Evolutionary conservation across 2,329 filamentous ascomycete species (phyloP).

Genomic region (Beauveria varroae): DNA sequence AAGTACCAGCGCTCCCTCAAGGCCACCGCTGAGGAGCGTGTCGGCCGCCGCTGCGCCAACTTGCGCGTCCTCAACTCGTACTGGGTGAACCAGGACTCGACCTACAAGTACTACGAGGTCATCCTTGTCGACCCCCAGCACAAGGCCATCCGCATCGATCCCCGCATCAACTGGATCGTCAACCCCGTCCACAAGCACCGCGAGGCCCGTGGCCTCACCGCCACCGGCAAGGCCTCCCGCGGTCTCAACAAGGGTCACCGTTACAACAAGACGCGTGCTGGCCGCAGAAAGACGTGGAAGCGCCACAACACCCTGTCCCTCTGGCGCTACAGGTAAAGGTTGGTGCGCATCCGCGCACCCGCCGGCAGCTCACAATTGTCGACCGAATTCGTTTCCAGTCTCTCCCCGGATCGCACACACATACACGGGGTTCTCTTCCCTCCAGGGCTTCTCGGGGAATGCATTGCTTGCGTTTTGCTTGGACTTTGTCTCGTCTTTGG

Average conservation of each 20-base stretch:
- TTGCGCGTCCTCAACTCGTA: slow-evolving; percentile 99
- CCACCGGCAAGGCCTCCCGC: slow-evolving; percentile 98
- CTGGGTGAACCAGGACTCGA: slow-evolving; percentile 99
- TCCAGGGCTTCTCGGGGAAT: slow-evolving; percentile 4
- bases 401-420: not conserved
- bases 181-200: slow-evolving; percentile 99
- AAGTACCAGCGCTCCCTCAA: slow-evolving; percentile 99
- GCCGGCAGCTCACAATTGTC: slow-evolving; percentile 7
- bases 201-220: slow-evolving; percentile 92
- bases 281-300: slow-evolving; percentile 99
- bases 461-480: slow-evolving; percentile 10
- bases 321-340: slow-evolving; percentile 86
- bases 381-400: slow-evolving; percentile 7
- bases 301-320: slow-evolving; percentile 98
- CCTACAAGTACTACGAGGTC: slow-evolving; percentile 99
- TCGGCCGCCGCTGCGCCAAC: slow-evolving; percentile 98
- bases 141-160: slow-evolving; percentile 98
- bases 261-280: slow-evolving; percentile 97
- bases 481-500: slow-evolving; percentile 9
- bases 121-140: slow-evolving; percentile 99
- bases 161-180: slow-evolving; percentile 99
- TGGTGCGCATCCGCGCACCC: slow-evolving; percentile 3
- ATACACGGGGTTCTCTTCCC: not conserved
- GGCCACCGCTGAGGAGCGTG: slow-evolving; percentile 98
- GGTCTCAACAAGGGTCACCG: slow-evolving; percentile 98